Evolutionary conservation across 805 yeast species (phyloP), one percentile per base, ranked within the genome.

Genomic region (Komagataella pastoris): DNA sequence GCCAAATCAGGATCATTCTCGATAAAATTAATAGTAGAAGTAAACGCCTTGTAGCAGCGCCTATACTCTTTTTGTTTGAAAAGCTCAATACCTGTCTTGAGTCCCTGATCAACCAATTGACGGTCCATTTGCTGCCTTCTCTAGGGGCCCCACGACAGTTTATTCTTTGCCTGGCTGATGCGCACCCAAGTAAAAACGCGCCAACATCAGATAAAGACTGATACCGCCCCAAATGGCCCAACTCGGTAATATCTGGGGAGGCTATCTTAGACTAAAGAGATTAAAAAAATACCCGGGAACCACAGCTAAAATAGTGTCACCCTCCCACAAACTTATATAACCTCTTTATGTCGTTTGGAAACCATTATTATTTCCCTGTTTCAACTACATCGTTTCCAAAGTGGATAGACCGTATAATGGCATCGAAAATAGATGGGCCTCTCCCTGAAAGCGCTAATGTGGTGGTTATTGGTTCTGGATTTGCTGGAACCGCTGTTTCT

Each of bases 381-480:
- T 10, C 40, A 30, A 10, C 12, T 30, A 10, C 40, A 10, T 30
- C 14, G 14, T 30, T 30, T 4, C 40, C 40, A 14, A 30, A 30
- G 40, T 30, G 40, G 40, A 30, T 30, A 30, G 40, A 30, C 40
- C 12, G 14, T 30, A 30, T 30, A 30, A 30, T 30, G 40, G 8
- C 12, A 30, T 30, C 40, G 4, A 30, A 30, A 7, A 30, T 30
- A 30, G 10, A 30, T 30, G 40, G 40, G 14, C 14, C 40, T 5
- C 54, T 74, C 8, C 79, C 77, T 0, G 49, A 54, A 17, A 60
- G 61, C 21, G 65, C 62, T 8, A 76, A 73, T 52, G 61, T 69
- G 7, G 59, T 72, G 23, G 65, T 74, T 50, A 65, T 74, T 44
- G 78, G 78, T 5, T 65, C 73, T 1, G 78, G 79, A 4, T 71